Percentiles rank a stretch among this genome's conserved stretches.
Conservation (phyloP, 78 protist species). For the Paratrimastix pyriformis region DNA sequence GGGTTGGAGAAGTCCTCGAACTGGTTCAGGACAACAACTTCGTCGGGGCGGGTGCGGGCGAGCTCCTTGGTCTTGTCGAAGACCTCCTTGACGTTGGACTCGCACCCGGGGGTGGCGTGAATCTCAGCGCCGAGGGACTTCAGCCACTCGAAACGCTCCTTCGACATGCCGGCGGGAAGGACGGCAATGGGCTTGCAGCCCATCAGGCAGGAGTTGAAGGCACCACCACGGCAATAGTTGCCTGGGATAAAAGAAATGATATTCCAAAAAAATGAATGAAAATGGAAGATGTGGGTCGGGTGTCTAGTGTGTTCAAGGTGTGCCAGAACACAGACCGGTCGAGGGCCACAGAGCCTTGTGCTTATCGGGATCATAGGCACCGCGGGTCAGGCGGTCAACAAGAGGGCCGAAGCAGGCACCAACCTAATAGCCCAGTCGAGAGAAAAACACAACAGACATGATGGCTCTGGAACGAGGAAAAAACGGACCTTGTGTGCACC, state of each 20-base stretch:
- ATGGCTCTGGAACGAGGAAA: background rate
- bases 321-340: too few species aligned
- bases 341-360: conserved; percentile 42
- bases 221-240: conserved; percentile 49
- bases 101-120: conserved; percentile 36
- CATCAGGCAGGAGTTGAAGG: conserved; percentile 24
- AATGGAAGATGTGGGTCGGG: too few species aligned
- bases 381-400: conserved; percentile 23
- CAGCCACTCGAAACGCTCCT: conserved; percentile 41
- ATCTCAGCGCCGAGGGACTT: conserved; percentile 31
- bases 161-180: conserved; percentile 43
- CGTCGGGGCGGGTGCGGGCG: background rate
- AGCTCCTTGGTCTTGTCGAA: conserved; percentile 37
- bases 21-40: conserved; percentile 30
- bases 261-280: too few species aligned
- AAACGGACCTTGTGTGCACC: conserved; percentile 29
- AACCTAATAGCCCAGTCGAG: too few species aligned
- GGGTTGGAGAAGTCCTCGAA: conserved; percentile 32
- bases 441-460: too few species aligned
- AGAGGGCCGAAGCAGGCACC: conserved; percentile 25
- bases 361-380: conserved; percentile 18
- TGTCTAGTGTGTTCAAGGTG: too few species aligned
- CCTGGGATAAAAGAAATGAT: too few species aligned
- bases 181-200: conserved; percentile 39
- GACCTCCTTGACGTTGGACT: conserved; percentile 43